phyloP scores from a whole-genome alignment of 2,329 filamentous ascomycete species.

The Aureobasidium melanogenum region DNA sequence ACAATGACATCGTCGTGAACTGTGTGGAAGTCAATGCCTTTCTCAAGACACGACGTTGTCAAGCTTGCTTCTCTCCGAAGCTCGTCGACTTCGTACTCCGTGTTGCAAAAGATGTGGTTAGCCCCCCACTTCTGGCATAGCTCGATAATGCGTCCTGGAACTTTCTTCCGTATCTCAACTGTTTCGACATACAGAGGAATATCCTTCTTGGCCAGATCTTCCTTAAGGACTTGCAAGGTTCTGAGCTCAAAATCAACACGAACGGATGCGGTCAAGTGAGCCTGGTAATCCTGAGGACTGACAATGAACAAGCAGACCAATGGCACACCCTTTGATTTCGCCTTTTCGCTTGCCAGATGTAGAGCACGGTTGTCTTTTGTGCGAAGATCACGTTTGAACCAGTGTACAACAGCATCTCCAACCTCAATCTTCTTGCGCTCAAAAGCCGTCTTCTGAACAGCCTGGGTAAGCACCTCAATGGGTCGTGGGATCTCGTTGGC shows the following conservation, averaged over 20 bases:
- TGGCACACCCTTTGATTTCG: conserved; percentile 59
- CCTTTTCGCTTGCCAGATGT: conserved; percentile 55
- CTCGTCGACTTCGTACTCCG: conserved; percentile 90
- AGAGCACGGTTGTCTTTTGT: conserved; percentile 65
- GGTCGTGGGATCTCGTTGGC: conserved; percentile 61
- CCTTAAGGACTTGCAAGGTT: conserved; percentile 55
- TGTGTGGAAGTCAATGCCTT: conserved; percentile 59
- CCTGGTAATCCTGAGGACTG: conserved; percentile 76
- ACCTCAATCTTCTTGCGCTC: conserved; percentile 44
- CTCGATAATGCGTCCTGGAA: conserved; percentile 54
- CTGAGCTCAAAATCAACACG: conserved; percentile 76
- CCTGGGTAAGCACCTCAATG: conserved; percentile 56
- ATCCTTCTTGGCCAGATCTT: conserved; percentile 59
- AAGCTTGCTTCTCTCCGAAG: conserved; percentile 65
- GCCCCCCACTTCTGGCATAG: conserved; percentile 64
- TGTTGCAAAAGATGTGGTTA: conserved; percentile 69
- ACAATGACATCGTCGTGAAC: conserved; percentile 79
- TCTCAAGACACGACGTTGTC: conserved; percentile 50
- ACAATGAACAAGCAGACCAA: conserved; percentile 70
- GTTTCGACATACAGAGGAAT: conserved; percentile 74
- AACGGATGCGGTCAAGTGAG: conserved; percentile 63
- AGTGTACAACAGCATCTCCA: conserved; percentile 65
- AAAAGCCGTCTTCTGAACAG: conserved; percentile 51
- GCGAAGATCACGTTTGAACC: conserved; percentile 81
- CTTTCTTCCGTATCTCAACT: conserved; percentile 53